Evolutionary conservation across 768 basidiomycete genomes (phyloP), one percentile per base, ranked within the genome.

Genomic region (Phaeotremella fagi): DNA sequence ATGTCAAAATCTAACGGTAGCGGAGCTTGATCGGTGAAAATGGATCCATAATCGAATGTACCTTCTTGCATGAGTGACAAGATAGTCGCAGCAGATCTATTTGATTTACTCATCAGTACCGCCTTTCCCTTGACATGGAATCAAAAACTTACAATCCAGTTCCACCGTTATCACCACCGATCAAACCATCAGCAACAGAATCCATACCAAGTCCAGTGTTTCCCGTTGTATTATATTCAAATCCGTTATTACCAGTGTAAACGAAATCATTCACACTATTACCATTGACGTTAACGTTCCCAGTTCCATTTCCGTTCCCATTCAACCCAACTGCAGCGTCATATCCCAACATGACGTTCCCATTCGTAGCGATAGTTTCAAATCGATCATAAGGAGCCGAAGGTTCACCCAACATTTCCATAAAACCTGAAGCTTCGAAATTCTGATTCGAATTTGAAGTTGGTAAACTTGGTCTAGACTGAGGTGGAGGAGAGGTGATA

Each of bases 31-130:
- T 71, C 69, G 16, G 66, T 67, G 42, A 71, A 71, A 41, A 71
- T 64, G 29, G 57, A 54, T 25, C 64, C 61, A 54, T 71, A 71
- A 43, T 71, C 69, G 45, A 74, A 74, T 9, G 62, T 66, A 9
- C 73, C 73, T 55, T 74, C 67, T 50, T 72, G 70, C 59, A 74
- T 56, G 18, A 74, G 33, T 25, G 60, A 57, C 25, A 74, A 49
- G 27, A 74, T 74, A 1, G 73, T 68, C 6, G 71, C 70, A 12
- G 73, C 73, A 22, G 73, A 74, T 52, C 71, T 72, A 44, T 15
- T 14, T 7, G 12, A 33, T 22, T 6, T n/a, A 14, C 5, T n/a
- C 35, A 31, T 36, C 16, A 38, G 42, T 45, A 52, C 37, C 16
- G 26, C 16, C 25, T 26, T 27, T n/a, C 16, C 2, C 24, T 18